A percentile compares a stretch with the other conserved stretches of the same genome.
phyloP scores from a whole-genome alignment of 495 filamentous ascomycete species.

The Podospora australis region DNA sequence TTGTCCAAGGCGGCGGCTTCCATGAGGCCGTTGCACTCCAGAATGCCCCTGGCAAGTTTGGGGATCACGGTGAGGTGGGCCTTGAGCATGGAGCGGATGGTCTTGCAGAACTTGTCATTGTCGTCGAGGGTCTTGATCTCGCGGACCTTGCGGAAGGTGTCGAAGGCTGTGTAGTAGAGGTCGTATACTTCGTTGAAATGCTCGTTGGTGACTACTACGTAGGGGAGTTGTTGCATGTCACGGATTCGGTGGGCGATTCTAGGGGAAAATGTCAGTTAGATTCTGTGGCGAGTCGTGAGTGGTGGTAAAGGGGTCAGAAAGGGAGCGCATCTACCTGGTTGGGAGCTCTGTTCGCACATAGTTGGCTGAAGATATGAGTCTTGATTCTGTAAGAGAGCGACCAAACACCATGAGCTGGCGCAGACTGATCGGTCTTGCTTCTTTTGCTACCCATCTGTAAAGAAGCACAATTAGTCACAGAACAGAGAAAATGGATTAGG shows the following conservation, averaged over 20 bases:
- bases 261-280: too few relatives aligned
- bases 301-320: background rate
- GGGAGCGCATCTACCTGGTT: slow-evolving; percentile 72
- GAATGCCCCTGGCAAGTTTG: slow-evolving; percentile 84
- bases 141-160: slow-evolving; percentile 72
- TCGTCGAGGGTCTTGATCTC: slow-evolving; percentile 83
- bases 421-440: slow-evolving; percentile 80
- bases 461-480: slow-evolving; percentile 18
- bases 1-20: slow-evolving; percentile 72
- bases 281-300: too few relatives aligned
- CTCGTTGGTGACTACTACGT: slow-evolving; percentile 91
- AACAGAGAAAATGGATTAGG: slow-evolving; percentile 5
- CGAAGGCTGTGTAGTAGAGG: slow-evolving; percentile 92
- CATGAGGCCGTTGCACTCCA: slow-evolving; percentile 78
- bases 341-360: slow-evolving; percentile 95
- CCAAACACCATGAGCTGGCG: slow-evolving; percentile 91
- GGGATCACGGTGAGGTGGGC: slow-evolving; percentile 93
- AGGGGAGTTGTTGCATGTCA: slow-evolving; percentile 95
- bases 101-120: slow-evolving; percentile 82
- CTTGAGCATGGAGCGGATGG: slow-evolving; percentile 68
- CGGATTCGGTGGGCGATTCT: slow-evolving; percentile 89
- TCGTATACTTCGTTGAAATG: slow-evolving; percentile 94
- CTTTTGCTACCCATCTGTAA: slow-evolving; percentile 75
- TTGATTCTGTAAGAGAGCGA: slow-evolving; percentile 80
- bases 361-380: slow-evolving; percentile 89